These are phyloP conservation scores for Sclerotinia nivalis DNA, from an alignment of 2,329 filamentous ascomycete genomes.

Conservation along the genomic window DNA sequence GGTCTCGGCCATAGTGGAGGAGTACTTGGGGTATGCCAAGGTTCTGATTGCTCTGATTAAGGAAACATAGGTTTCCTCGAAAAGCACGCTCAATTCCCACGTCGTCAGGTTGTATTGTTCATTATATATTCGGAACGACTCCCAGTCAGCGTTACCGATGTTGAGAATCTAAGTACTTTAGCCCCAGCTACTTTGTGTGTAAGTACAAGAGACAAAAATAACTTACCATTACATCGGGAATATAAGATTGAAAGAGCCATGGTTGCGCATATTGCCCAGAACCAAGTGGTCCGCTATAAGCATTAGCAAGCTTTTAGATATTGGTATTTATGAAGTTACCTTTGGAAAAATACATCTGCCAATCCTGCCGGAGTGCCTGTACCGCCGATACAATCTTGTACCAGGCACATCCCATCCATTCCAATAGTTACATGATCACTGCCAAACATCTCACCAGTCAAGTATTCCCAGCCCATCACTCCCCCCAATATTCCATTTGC, in stretches of 20 bases:
- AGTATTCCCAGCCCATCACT: conserved; percentile 42
- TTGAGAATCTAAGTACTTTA: conserved; percentile 38
- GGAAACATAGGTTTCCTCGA: conserved; percentile 43
- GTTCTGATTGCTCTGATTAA: conserved; percentile 42
- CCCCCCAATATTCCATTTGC: conserved; percentile 31
- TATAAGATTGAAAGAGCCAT: conserved; percentile 43
- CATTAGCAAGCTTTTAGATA: conserved; percentile 28
- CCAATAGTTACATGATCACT: conserved; percentile 41
- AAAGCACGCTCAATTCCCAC: conserved; percentile 38
- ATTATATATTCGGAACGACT: conserved; percentile 38
- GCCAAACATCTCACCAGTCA: conserved; percentile 44
- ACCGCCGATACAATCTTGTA: conserved; percentile 41
- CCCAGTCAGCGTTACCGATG: conserved; percentile 39
- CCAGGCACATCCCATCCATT: conserved; percentile 43
- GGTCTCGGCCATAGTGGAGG: conserved; percentile 21
- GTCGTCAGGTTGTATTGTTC: conserved; percentile 39
- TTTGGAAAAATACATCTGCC: conserved; percentile 37
- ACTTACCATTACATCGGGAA: conserved; percentile 42
- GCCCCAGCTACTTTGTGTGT: neutral
- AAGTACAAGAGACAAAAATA: neutral
- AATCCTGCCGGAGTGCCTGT: conserved; percentile 36
- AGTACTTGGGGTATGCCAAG: conserved; percentile 34
- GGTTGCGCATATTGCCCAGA: conserved; percentile 40
- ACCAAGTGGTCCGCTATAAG: conserved; percentile 35
- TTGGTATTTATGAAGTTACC: conserved; percentile 23